Percentiles rank a stretch among this genome's conserved stretches.
Conservation (phyloP, 2,329 filamentous ascomycete genomes). For the Blastomyces parvus region DNA sequence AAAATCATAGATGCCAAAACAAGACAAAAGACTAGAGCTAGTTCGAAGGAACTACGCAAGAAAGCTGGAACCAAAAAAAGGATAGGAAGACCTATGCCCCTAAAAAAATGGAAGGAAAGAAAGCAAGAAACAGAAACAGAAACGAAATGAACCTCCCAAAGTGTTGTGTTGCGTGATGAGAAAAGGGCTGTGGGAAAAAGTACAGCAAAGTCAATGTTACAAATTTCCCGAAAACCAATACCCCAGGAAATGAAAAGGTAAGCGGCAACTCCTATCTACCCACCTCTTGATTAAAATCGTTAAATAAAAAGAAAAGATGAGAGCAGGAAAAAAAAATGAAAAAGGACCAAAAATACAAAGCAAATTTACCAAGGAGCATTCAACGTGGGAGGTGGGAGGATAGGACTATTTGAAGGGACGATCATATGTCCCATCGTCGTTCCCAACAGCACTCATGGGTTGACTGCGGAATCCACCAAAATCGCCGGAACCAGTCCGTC, state of each 20-base stretch:
- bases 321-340: background rate
- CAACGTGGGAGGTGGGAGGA: background rate
- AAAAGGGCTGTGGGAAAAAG: background rate
- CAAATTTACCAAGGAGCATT: background rate
- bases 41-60: background rate
- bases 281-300: background rate
- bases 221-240: background rate
- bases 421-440: conserved; percentile 26
- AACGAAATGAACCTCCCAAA: background rate
- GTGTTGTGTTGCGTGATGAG: background rate
- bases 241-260: background rate
- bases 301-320: background rate
- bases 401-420: conserved; percentile 20
- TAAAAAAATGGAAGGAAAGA: background rate
- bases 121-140: background rate
- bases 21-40: background rate
- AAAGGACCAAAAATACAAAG: background rate
- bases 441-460: conserved; percentile 25
- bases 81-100: background rate
- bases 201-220: background rate
- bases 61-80: background rate
- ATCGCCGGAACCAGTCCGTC: conserved; percentile 77
- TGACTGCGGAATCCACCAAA: conserved; percentile 41
- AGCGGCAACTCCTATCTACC: background rate
- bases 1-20: background rate